Conservation (phyloP, 495 filamentous ascomycete genomes). For the Aspergillus homomorphus region DNA sequence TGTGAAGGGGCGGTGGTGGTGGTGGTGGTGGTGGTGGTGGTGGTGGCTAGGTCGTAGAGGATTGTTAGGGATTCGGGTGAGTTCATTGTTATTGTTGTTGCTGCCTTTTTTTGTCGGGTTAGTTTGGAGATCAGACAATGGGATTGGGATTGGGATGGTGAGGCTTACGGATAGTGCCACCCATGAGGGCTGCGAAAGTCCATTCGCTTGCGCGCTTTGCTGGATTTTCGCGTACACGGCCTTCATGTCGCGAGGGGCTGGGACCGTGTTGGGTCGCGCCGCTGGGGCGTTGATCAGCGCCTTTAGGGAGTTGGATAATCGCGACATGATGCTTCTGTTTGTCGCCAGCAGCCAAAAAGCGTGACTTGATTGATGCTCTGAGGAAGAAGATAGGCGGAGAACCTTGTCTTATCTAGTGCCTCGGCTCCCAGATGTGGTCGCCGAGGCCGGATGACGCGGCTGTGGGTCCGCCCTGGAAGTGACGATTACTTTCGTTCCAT, state of each 20-base stretch:
- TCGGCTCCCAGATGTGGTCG: background rate
- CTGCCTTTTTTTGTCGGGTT: constrained; percentile 45
- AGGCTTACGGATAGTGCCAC: constrained; percentile 57
- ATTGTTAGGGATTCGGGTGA: constrained; percentile 60
- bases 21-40: background rate
- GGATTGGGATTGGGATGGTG: background rate
- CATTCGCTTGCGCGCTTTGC: constrained; percentile 47
- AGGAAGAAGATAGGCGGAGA: too few species aligned
- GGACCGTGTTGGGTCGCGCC: constrained; percentile 63
- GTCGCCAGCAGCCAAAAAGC: too few species aligned
- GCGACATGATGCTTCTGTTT: constrained; percentile 59
- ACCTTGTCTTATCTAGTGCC: background rate
- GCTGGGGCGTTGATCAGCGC: constrained; percentile 65
- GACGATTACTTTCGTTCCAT: too few species aligned
- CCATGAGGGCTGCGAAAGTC: constrained; percentile 61
- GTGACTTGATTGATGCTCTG: too few species aligned
- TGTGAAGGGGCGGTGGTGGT: constrained; percentile 11
- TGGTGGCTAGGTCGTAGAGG: constrained; percentile 53
- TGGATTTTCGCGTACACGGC: constrained; percentile 60
- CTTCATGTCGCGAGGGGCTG: constrained; percentile 57
- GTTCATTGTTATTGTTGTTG: constrained; percentile 73
- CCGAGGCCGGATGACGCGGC: background rate
- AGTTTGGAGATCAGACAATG: background rate
- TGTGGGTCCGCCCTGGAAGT: background rate
- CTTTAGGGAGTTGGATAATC: constrained; percentile 64